Evolutionary conservation across 2,329 filamentous ascomycete genomes (phyloP).

Genomic region (Acarospora socialis): DNA sequence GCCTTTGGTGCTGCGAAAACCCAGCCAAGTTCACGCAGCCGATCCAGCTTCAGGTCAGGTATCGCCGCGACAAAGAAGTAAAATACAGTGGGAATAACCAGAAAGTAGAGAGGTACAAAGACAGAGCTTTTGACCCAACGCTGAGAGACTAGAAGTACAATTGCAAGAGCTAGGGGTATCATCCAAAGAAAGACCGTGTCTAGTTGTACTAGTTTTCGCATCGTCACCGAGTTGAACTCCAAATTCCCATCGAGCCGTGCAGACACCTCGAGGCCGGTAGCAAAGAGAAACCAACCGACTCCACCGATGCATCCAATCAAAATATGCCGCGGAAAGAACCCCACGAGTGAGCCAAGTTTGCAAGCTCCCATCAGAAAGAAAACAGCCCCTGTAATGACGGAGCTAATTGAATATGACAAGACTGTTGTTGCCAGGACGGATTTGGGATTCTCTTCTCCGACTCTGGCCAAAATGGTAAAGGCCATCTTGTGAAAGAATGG

Average conservation of each 20-base stretch:
- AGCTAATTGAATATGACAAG: constrained; percentile 76
- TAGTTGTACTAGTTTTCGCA: constrained; percentile 56
- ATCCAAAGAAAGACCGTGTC: constrained; percentile 74
- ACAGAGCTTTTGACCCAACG: constrained; percentile 67
- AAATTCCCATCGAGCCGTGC: constrained; percentile 76
- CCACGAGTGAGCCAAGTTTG: constrained; percentile 79
- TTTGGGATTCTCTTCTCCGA: constrained; percentile 68
- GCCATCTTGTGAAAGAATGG: constrained; percentile 99
- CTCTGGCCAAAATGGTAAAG: constrained; percentile 61
- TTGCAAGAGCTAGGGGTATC: constrained; percentile 61
- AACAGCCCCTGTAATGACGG: constrained; percentile 75
- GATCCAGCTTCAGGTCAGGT: constrained; percentile 50
- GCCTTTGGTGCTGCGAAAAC: constrained; percentile 77
- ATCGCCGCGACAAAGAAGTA: constrained; percentile 62
- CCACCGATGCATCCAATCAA: constrained; percentile 94
- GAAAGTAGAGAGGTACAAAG: constrained; percentile 75
- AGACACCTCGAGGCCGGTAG: constrained; percentile 87
- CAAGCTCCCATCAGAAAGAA: constrained; percentile 86
- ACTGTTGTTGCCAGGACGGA: constrained; percentile 91
- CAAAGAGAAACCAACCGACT: constrained; percentile 85
- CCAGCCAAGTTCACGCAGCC: constrained; percentile 65
- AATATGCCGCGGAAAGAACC: constrained; percentile 93
- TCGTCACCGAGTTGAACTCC: constrained; percentile 62
- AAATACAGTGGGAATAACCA: constrained; percentile 60
- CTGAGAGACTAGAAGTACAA: constrained; percentile 63